Percentiles rank a stretch among this genome's conserved stretches.
These are phyloP conservation scores for Hevea brasiliensis DNA, from an alignment of 345 rosid genomes.

Conservation along the genomic window DNA sequence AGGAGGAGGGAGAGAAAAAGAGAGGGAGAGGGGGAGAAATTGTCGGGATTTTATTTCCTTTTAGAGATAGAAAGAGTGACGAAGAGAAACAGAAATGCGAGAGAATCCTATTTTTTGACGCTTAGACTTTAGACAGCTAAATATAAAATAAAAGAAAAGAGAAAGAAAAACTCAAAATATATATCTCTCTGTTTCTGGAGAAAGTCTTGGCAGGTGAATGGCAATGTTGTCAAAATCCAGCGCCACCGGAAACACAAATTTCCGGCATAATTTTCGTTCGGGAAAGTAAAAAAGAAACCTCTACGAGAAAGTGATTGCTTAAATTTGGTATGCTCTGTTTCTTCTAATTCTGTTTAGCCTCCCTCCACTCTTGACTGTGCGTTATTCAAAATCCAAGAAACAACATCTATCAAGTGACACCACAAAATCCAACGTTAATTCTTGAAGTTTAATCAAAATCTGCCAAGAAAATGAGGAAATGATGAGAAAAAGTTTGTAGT, in stretches of 20 bases:
- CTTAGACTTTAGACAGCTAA: constrained; percentile 60
- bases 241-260: constrained; percentile 17
- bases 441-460: constrained; percentile 33
- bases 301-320: background rate
- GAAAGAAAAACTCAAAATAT: constrained; percentile 20
- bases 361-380: constrained; percentile 11
- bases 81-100: constrained; percentile 25
- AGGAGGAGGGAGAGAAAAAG: background rate
- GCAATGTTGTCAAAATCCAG: constrained; percentile 24
- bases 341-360: background rate
- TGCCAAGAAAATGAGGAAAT: constrained; percentile 1
- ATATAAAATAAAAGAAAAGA: constrained; percentile 39
- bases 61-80: constrained; percentile 27
- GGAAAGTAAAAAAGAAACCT: background rate
- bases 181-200: background rate
- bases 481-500: background rate
- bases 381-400: constrained; percentile 42
- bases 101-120: constrained; percentile 55
- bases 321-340: background rate
- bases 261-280: background rate
- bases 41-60: constrained; percentile 44
- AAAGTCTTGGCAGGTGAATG: constrained; percentile 1
- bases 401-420: constrained; percentile 13
- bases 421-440: constrained; percentile 27
- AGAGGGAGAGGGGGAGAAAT: constrained; percentile 40